phyloP scores from a whole-genome alignment of 2,329 filamentous ascomycete genomes.

The Sclerotinia borealis region DNA sequence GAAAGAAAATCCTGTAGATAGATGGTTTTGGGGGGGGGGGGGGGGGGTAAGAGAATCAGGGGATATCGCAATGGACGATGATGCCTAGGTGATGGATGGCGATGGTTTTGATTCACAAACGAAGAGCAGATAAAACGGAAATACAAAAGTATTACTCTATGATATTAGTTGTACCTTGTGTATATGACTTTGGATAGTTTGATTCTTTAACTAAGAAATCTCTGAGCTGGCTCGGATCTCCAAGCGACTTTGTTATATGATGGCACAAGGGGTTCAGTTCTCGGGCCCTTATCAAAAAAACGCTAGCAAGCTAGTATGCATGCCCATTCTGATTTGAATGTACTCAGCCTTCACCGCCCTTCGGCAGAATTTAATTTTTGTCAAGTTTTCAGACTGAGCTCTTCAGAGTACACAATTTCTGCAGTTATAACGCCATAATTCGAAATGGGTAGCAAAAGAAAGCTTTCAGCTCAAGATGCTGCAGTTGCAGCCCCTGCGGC shows the following conservation, averaged over 20 bases:
- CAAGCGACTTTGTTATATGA: no score
- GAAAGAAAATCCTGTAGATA: not conserved
- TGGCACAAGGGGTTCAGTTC: not conserved
- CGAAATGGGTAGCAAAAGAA: conserved; percentile 40
- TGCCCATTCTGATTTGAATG: not conserved
- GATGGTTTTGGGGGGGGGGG: not conserved
- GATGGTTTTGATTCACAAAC: not conserved
- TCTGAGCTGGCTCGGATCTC: no score
- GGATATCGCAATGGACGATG: not conserved
- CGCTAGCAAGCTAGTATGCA: not conserved
- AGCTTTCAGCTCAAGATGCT: conserved; percentile 33
- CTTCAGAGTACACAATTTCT: not conserved
- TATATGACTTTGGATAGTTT: no score
- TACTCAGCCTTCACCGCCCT: not conserved
- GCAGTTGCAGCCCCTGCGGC: conserved; percentile 17
- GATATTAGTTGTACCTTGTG: no score
- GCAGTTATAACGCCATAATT: not conserved
- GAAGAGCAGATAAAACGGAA: not conserved
- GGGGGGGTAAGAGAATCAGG: not conserved
- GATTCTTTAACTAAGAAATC: no score
- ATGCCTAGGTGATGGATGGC: not conserved
- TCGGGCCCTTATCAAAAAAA: not conserved
- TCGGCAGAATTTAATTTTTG: conserved; percentile 13
- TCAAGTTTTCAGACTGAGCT: conserved; percentile 3
- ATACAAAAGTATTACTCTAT: not conserved